Base-by-base conservation (phyloP, 805 yeast species). In the Yarrowia sp. region DNA sequence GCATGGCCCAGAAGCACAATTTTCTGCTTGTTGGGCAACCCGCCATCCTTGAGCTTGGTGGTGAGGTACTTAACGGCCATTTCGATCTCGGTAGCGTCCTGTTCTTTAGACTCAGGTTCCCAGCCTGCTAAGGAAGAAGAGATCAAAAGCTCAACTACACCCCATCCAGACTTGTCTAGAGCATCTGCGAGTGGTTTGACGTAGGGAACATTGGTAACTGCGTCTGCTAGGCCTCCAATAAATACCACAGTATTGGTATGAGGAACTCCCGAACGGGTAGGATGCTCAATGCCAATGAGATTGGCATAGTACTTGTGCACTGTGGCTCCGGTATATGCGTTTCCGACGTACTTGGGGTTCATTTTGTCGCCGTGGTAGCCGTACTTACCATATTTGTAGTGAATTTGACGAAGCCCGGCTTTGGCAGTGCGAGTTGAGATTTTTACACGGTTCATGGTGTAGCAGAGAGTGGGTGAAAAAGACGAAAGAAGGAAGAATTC, bases 1-100 rank as follows among this genome's bases (percentile, higher is more conserved):
- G 95, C 89, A 70, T 89, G 93, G 16, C 96, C 96, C 81, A 86
- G 79, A 14, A 90, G 73, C 11, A 88, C 86, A 33, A 90, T 76
- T 67, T 80, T 83, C 36, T 65, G 38, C 52, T 83, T 14, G 81
- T 73, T 67, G 9, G 26, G 24, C 19, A 48, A 14, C 83, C 66
- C 69, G 9, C 68, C 69, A 6, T 8, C 35, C 19, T 21, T 14
- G 9, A 52, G 52, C 28, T 62, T 59, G 2, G 80, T 71, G 59
- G 81, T 78, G 69, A 90, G 77, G 72, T 84, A 88, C 33, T 77
- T 73, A 8, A 90, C 84, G 64, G 89, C 76, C 62, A 75, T 67
- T 2, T 77, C 73, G 35, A 90, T 78, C 69, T 89, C 92, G 11
- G 73, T 67, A 14, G 82, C 79, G 72, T 90, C 96, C 33, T 84